phyloP scores from a whole-genome alignment of 805 yeast genomes.

The Tetrapisispora pingtungensis region DNA sequence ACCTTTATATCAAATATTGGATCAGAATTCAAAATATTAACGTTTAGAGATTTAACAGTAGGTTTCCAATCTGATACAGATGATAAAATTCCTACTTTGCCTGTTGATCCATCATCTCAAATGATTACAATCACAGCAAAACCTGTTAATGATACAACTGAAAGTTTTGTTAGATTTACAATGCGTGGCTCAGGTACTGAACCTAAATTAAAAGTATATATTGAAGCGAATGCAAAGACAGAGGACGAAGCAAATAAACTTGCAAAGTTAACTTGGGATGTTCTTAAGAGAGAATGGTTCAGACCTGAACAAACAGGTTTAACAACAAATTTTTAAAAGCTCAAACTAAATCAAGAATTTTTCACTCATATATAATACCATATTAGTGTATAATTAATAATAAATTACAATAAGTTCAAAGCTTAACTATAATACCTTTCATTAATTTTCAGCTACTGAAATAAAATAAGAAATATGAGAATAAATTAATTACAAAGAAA shows the following conservation, averaged over 20 bases:
- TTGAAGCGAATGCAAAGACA: conserved; percentile 55
- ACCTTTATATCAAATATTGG: conserved; percentile 46
- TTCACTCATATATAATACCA: no score
- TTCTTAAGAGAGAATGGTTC: conserved; percentile 56
- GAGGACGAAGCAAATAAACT: conserved; percentile 39
- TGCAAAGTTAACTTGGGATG: conserved; percentile 60
- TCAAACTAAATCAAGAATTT: neutral
- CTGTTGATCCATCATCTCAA: conserved; percentile 63
- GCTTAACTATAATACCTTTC: no score
- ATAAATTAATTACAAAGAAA: no score
- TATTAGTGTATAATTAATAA: no score
- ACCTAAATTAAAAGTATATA: conserved; percentile 85
- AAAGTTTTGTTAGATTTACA: conserved; percentile 44
- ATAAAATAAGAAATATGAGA: no score
- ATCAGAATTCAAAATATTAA: conserved; percentile 37
- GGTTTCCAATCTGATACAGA: conserved; percentile 69
- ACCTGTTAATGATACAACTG: conserved; percentile 2
- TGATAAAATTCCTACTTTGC: conserved; percentile 52
- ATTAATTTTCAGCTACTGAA: no score
- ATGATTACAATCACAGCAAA: conserved; percentile 67
- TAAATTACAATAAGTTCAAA: no score
- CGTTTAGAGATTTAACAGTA: conserved; percentile 75
- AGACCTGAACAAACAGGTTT: conserved; percentile 44
- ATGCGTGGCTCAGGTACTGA: conserved; percentile 95
- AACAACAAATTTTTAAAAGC: conserved; percentile 10